A percentile compares a stretch with the other conserved stretches of the same genome.
Conservation (phyloP, 139 green algal genomes). For the Auxenochlorella pyrenoidosa region DNA sequence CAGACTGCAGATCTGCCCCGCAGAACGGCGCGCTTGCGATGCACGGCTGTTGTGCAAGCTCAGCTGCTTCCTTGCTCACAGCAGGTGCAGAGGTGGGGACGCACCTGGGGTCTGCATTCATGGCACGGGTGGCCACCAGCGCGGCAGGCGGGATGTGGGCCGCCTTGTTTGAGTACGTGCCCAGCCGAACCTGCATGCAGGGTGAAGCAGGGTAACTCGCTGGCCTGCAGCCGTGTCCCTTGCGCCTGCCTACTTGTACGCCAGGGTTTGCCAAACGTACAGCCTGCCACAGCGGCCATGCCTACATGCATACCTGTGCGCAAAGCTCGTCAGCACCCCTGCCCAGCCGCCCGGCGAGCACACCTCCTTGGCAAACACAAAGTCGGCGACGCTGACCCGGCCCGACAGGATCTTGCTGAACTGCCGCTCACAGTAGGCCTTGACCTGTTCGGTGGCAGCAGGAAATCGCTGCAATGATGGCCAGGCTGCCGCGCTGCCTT, state of each 20-base stretch:
- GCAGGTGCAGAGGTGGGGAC: too few species aligned
- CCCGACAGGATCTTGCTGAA: slow-evolving; percentile 89
- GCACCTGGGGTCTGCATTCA: slow-evolving; percentile 74
- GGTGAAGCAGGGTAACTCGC: too few species aligned
- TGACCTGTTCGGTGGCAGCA: too few species aligned
- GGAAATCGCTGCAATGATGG: too few species aligned
- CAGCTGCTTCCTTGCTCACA: too few species aligned
- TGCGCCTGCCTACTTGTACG: too few species aligned
- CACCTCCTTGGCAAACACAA: slow-evolving; percentile 93
- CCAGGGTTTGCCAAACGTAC: too few species aligned
- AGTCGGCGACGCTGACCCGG: slow-evolving; percentile 88
- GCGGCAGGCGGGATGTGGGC: slow-evolving; percentile 84
- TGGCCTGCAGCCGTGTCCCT: background rate
- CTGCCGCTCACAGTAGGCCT: slow-evolving; percentile 84
- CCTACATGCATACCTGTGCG: too few species aligned
- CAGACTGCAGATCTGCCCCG: background rate
- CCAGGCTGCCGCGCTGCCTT: too few species aligned
- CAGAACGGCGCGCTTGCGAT: too few species aligned
- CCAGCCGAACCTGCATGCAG: slow-evolving; percentile 61
- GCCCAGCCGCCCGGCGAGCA: background rate
- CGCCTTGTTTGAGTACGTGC: slow-evolving; percentile 77
- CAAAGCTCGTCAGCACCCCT: background rate
- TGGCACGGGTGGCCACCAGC: slow-evolving; percentile 88
- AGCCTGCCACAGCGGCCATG: too few species aligned
- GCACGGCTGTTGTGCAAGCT: too few species aligned